These are phyloP conservation scores for Fusarium pseudocircinatum DNA, from an alignment of 2,329 filamentous ascomycete genomes.

Conservation along the genomic window DNA sequence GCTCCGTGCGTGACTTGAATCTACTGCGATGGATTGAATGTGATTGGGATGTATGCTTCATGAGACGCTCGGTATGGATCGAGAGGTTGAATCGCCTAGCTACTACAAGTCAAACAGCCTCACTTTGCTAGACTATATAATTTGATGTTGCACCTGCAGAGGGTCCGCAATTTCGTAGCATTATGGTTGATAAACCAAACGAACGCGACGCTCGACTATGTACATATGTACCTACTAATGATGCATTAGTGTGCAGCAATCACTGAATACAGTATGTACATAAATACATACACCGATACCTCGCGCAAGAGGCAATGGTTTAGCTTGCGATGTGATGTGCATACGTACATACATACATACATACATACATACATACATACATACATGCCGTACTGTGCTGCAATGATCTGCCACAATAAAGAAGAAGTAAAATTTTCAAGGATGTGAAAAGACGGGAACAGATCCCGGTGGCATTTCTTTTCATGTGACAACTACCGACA, in stretches of 20 bases:
- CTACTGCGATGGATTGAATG: background rate
- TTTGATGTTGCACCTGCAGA: conserved; percentile 1
- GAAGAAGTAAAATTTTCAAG: background rate
- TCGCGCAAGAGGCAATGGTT: conserved; percentile 21
- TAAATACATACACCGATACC: background rate
- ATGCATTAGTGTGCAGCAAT: conserved; percentile 9
- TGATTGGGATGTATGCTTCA: background rate
- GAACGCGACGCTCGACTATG: background rate
- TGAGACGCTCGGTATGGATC: background rate
- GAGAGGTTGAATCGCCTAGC: background rate
- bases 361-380: too few species aligned
- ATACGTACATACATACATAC: background rate
- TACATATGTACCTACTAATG: background rate
- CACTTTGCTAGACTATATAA: background rate
- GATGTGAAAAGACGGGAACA: background rate
- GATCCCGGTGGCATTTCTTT: conserved; percentile 11
- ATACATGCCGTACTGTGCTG: background rate
- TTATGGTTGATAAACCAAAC: conserved; percentile 1
- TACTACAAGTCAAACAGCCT: conserved; percentile 2
- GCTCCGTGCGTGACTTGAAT: conserved; percentile 15
- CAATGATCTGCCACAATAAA: background rate
- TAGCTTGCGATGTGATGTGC: conserved; percentile 1
- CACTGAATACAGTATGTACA: background rate
- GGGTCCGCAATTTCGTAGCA: conserved; percentile 6
- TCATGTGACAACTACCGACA: conserved; percentile 38